These are phyloP conservation scores for Ophiocytium majus DNA, from an alignment of 352 stramenopile species.

Conservation along the genomic window DNA sequence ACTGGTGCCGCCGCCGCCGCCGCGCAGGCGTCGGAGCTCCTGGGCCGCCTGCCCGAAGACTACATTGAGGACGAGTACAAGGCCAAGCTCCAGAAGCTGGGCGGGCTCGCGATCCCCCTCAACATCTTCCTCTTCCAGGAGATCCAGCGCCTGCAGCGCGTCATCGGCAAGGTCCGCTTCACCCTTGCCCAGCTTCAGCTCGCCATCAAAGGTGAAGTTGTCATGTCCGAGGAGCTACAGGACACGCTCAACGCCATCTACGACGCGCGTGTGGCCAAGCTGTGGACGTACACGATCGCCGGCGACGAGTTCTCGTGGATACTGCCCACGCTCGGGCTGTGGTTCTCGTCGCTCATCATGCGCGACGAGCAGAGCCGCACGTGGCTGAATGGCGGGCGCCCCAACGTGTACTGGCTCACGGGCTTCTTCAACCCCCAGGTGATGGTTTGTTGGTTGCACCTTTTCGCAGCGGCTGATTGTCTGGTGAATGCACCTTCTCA, in stretches of 20 bases:
- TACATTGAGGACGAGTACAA: conserved; percentile 98
- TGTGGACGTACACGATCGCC: conserved; percentile 43
- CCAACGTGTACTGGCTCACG: conserved; percentile 93
- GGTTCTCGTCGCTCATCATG: conserved; percentile 92
- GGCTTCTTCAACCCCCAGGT: conserved; percentile 92
- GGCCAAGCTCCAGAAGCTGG: conserved; percentile 90
- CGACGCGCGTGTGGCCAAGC: conserved; percentile 87
- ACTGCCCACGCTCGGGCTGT: conserved; percentile 87
- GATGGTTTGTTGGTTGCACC: background rate
- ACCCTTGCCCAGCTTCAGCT: conserved; percentile 92
- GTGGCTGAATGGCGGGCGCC: conserved; percentile 90
- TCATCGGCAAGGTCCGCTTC: conserved; percentile 90
- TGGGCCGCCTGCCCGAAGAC: conserved; percentile 87
- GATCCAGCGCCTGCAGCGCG: conserved; percentile 91
- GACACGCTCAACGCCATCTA: conserved; percentile 91
- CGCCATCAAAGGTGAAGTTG: conserved; percentile 94
- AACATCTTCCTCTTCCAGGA: conserved; percentile 97
- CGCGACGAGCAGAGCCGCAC: conserved; percentile 89
- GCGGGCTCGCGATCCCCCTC: conserved; percentile 88
- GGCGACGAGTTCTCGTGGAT: conserved; percentile 96
- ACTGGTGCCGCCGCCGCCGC: too few species aligned
- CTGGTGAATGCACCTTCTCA: background rate
- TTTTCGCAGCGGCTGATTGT: background rate
- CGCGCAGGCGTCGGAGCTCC: conserved; percentile 77
- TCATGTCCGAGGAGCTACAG: conserved; percentile 94